These are phyloP conservation scores for Psilocybe cyanescens DNA, from an alignment of 768 basidiomycete genomes.

Conservation along the genomic window DNA sequence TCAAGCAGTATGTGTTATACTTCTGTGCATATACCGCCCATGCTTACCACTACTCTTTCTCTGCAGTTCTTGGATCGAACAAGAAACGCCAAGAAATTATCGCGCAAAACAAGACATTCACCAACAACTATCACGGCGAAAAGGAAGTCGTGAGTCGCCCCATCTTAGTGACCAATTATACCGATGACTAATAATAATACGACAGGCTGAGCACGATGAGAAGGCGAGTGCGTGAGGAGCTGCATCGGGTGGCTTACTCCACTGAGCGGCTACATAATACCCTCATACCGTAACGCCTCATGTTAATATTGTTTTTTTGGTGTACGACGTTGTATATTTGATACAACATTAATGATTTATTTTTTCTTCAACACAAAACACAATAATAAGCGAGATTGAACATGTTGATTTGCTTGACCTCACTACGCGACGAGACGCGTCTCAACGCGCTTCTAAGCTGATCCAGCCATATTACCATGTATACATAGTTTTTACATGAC, in stretches of 20 bases:
- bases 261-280: conserved; percentile 7
- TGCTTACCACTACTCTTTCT: background rate
- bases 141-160: conserved; percentile 8
- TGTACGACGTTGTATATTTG: conserved; percentile 1
- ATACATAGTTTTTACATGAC: too few relatives aligned
- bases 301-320: conserved; percentile 5
- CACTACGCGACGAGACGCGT: too few relatives aligned
- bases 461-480: too few relatives aligned
- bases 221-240: conserved; percentile 8
- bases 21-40: background rate
- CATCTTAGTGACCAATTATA: background rate
- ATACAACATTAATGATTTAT: conserved; percentile 9
- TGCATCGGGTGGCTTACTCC: background rate
- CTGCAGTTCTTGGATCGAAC: conserved; percentile 48
- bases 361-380: background rate
- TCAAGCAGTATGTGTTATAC: conserved; percentile 32
- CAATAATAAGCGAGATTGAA: background rate
- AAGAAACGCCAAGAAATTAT: conserved; percentile 34
- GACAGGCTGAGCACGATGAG: conserved; percentile 7
- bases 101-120: conserved; percentile 25
- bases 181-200: background rate
- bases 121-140: conserved; percentile 14
- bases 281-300: background rate
- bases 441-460: too few relatives aligned
- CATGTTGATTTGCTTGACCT: background rate